Percentiles rank a stretch among this genome's conserved stretches.
Conservation (phyloP, 108 stramenopile genomes). For the Skeletonema menzelii region DNA sequence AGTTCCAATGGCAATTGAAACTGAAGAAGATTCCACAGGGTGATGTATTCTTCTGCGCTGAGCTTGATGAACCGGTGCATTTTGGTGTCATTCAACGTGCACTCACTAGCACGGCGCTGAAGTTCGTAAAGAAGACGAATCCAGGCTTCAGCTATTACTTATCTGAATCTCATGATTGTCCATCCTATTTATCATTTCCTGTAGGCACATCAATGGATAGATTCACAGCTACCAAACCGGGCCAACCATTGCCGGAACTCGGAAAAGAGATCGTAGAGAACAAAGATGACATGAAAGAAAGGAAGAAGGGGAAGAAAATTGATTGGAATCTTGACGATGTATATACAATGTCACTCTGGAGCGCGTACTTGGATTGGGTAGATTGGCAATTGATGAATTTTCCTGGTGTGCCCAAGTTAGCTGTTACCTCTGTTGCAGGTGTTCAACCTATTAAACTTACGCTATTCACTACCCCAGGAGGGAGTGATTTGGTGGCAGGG, state of each 20-base stretch:
- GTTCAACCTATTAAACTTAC: slow-evolving; percentile 60
- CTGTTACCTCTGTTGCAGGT: slow-evolving; percentile 54
- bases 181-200: slow-evolving; percentile 87
- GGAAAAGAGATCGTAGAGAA: slow-evolving; percentile 76
- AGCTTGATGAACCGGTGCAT: slow-evolving; percentile 78
- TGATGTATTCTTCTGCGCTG: slow-evolving; percentile 78
- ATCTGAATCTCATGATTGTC: slow-evolving; percentile 35
- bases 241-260: slow-evolving; percentile 70
- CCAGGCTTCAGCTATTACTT: slow-evolving; percentile 38
- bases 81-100: slow-evolving; percentile 90
- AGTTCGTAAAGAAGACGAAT: slow-evolving; percentile 85
- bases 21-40: slow-evolving; percentile 78
- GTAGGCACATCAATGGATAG: slow-evolving; percentile 82
- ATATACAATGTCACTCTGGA: slow-evolving; percentile 86
- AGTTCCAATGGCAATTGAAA: slow-evolving; percentile 90
- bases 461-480: slow-evolving; percentile 62
- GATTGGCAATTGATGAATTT: slow-evolving; percentile 82
- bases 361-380: slow-evolving; percentile 79
- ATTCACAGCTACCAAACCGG: slow-evolving; percentile 77
- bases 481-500: slow-evolving; percentile 30
- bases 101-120: slow-evolving; percentile 81
- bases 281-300: slow-evolving; percentile 59
- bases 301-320: slow-evolving; percentile 62
- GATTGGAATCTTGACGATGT: slow-evolving; percentile 80
- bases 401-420: slow-evolving; percentile 82